Conservation (phyloP, 169 alveolate species). For the Blepharisma undulans region DNA sequence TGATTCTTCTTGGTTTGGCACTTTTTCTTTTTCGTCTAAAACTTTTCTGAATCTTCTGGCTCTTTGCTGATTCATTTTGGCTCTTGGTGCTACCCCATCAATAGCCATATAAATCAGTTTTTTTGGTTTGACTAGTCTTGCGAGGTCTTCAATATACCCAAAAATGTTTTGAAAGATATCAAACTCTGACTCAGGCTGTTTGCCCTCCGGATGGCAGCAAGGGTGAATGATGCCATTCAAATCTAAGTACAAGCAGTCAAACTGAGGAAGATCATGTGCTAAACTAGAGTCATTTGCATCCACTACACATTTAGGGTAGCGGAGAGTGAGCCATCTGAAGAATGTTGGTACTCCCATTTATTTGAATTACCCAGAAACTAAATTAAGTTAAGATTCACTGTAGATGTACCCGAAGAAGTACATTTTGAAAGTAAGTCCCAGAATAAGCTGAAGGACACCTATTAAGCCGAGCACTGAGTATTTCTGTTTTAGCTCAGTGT, state of each 20-base stretch:
- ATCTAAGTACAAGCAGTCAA: constrained; percentile 97
- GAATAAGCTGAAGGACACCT: constrained; percentile 45
- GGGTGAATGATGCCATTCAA: constrained; percentile 99
- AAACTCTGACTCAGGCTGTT: constrained; percentile 89
- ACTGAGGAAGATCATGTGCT: constrained; percentile 84
- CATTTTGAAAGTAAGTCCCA: constrained; percentile 58
- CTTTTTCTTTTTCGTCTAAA: constrained; percentile 57
- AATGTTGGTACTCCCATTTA: constrained; percentile 99
- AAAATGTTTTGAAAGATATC: constrained; percentile 93
- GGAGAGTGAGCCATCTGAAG: constrained; percentile 94
- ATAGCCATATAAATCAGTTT: constrained; percentile 94
- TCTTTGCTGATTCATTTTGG: constrained; percentile 99
- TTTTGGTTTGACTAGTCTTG: constrained; percentile 93
- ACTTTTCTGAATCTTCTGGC: constrained; percentile 85
- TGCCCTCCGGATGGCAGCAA: constrained; percentile 92
- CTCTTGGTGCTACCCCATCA: constrained; percentile 99
- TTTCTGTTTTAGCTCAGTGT: constrained; percentile 42
- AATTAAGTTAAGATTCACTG: neutral
- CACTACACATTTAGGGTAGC: constrained; percentile 93
- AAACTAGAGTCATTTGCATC: constrained; percentile 70
- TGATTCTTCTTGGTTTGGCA: constrained; percentile 43
- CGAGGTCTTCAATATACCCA: constrained; percentile 92
- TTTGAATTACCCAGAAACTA: neutral
- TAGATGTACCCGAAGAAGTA: constrained; percentile 45
- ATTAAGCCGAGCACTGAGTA: constrained; percentile 48